Base-by-base conservation (phyloP, 2,329 filamentous ascomycete genomes). In the Pseudomassariella vexata region DNA sequence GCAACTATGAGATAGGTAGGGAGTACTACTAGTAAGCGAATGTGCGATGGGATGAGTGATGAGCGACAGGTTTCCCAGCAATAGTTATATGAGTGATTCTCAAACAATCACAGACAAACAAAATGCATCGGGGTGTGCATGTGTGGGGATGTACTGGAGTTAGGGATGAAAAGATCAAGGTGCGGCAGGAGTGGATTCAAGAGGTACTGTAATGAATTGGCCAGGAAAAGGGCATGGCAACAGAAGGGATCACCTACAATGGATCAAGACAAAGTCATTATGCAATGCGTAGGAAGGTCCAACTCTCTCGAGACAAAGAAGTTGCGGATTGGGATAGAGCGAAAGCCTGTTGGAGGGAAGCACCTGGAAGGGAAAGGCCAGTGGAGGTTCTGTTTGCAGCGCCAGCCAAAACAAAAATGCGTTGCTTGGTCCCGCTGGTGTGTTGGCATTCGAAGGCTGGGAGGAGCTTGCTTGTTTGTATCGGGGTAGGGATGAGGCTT, bases 341-440 rank as follows among this genome's bases (percentile, higher is more conserved):
- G n/a, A 10, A 30, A 30, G 18, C 19, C 28, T 30, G 24, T 20
- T 33, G 11, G 19, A 34, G 24, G 32, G 32, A 34, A 34, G 24
- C 24, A 23, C 32, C 32, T 18, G 32, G 25, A 28, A 28, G 24
- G 14, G 19, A 34, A 26, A 26, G 12, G 19, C 29, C 25, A 28
- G 25, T 34, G 25, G 29, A 34, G 29, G 28, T 29, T 34, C 25
- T 34, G 32, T 29, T 34, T 29, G 32, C 19, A 18, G 20, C 18
- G 24, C 25, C 19, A 18, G 20, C 18, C 19, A 29, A 25, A 21
- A 26, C 32, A 34, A 20, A 24, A 26, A 34, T 15, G 14, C 24
- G n/a, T 18, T n/a, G 25, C 16, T 14, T 29, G 32, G 15, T 20
- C 32, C 25, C 28, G 20, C 25, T 26, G 20, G 26, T 22, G 23